Evolutionary conservation across 805 yeast genomes (phyloP).

Genomic region (Candida orba): DNA sequence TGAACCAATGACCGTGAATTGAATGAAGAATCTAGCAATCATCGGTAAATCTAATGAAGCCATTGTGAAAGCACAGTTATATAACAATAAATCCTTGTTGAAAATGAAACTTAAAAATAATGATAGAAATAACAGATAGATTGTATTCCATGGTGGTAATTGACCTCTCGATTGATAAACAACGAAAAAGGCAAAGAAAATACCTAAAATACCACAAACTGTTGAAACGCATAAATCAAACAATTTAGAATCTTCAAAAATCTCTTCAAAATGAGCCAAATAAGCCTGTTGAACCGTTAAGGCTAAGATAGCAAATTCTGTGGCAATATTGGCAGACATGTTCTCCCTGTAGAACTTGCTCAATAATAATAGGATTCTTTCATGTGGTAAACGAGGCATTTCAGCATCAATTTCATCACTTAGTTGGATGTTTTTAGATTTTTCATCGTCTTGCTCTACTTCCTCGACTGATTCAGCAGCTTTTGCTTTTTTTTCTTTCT

Average conservation of each 20-base stretch:
- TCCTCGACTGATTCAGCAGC: constrained; percentile 3
- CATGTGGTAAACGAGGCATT: constrained; percentile 17
- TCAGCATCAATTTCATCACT: neutral
- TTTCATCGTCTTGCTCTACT: neutral
- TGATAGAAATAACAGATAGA: constrained; percentile 29
- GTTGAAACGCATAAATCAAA: constrained; percentile 18
- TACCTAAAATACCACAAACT: constrained; percentile 18
- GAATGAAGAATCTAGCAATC: constrained; percentile 16
- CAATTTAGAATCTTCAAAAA: constrained; percentile 10
- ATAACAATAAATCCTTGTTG: constrained; percentile 18
- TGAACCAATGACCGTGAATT: constrained; percentile 16
- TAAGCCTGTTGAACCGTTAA: constrained; percentile 20
- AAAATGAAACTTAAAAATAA: constrained; percentile 24
- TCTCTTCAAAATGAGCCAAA: constrained; percentile 7
- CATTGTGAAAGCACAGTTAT: constrained; percentile 27
- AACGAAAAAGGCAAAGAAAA: constrained; percentile 18
- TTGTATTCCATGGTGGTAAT: constrained; percentile 27
- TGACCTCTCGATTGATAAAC: constrained; percentile 6
- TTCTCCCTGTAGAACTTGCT: constrained; percentile 12
- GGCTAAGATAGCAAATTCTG: constrained; percentile 22
- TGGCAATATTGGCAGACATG: constrained; percentile 18
- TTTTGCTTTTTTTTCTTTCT: constrained; percentile 1
- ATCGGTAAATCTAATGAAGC: constrained; percentile 24
- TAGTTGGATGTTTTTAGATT: neutral
- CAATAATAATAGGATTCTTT: constrained; percentile 14